These are phyloP conservation scores for Xylariales sp. DNA, from an alignment of 2,329 filamentous ascomycete species.

Conservation along the genomic window DNA sequence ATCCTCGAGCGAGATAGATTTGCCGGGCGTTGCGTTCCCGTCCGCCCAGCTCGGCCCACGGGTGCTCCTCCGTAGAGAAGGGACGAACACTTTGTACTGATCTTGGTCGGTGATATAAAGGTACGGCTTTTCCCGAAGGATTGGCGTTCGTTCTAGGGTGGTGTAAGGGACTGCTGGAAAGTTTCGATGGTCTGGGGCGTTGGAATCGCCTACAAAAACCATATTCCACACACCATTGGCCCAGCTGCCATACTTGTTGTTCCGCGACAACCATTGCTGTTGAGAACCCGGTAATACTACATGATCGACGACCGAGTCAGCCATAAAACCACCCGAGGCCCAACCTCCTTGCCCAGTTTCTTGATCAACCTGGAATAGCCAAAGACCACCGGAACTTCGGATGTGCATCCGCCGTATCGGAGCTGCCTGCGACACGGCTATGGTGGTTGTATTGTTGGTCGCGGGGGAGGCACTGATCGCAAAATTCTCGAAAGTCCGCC, in stretches of 20 bases:
- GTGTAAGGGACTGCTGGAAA: slow-evolving; percentile 49
- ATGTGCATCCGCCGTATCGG: slow-evolving; percentile 50
- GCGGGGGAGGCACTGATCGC: slow-evolving; percentile 48
- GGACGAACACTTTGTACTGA: slow-evolving; percentile 48
- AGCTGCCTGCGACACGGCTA: slow-evolving; percentile 51
- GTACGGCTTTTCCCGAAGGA: slow-evolving; percentile 51
- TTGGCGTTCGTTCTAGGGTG: slow-evolving; percentile 46
- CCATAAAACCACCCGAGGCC: slow-evolving; percentile 52
- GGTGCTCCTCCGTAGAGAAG: slow-evolving; percentile 45
- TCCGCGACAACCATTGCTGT: slow-evolving; percentile 52
- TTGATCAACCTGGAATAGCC: slow-evolving; percentile 51
- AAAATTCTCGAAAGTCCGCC: slow-evolving; percentile 51
- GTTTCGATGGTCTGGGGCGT: slow-evolving; percentile 46
- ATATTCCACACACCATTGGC: slow-evolving; percentile 52
- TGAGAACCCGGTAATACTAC: slow-evolving; percentile 51
- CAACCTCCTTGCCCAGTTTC: slow-evolving; percentile 49
- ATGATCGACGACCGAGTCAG: slow-evolving; percentile 49
- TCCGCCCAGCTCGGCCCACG: slow-evolving; percentile 48
- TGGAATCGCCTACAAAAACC: slow-evolving; percentile 50
- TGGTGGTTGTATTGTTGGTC: slow-evolving; percentile 50
- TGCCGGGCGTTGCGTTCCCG: slow-evolving; percentile 43
- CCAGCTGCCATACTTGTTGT: slow-evolving; percentile 51
- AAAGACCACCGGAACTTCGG: slow-evolving; percentile 48
- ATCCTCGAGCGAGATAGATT: slow-evolving; percentile 46
- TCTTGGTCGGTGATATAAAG: slow-evolving; percentile 43